Evolutionary conservation across 306 rosid species (phyloP).

Genomic region (Quercus cerris): DNA sequence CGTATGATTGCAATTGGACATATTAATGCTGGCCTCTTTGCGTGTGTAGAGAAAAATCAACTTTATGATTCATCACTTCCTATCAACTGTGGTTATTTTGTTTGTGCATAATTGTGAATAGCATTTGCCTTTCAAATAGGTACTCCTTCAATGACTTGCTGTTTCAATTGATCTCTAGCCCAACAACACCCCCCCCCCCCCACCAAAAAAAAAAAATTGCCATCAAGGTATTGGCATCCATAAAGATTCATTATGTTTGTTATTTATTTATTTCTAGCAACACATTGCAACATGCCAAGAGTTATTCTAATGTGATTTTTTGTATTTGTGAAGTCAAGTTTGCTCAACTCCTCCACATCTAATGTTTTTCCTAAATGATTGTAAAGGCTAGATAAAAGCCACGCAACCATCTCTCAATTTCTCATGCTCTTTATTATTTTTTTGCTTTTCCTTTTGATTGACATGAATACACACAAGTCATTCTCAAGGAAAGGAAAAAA

Average conservation of each 20-base stretch:
- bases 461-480: too few relatives aligned
- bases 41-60: neutral
- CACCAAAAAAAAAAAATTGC: too few relatives aligned
- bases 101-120: conserved; percentile 54
- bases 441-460: too few relatives aligned
- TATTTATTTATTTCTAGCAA: neutral
- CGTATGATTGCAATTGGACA: conserved; percentile 7
- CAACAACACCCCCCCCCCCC: too few relatives aligned
- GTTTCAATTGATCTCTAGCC: neutral
- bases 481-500: too few relatives aligned
- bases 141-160: neutral
- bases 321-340: too few relatives aligned
- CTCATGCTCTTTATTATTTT: neutral
- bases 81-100: neutral
- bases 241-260: neutral
- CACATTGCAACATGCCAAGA: neutral
- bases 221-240: neutral
- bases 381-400: conserved; percentile 12
- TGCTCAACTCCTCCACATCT: conserved; percentile 1
- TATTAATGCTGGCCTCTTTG: conserved; percentile 1
- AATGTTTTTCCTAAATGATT: neutral
- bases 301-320: too few relatives aligned
- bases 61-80: conserved; percentile 7
- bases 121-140: neutral
- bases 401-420: neutral